Percentiles rank a stretch among this genome's conserved stretches.
Evolutionary conservation across 2,329 filamentous ascomycete species (phyloP).

Genomic region (Karstenula rhodostoma): DNA sequence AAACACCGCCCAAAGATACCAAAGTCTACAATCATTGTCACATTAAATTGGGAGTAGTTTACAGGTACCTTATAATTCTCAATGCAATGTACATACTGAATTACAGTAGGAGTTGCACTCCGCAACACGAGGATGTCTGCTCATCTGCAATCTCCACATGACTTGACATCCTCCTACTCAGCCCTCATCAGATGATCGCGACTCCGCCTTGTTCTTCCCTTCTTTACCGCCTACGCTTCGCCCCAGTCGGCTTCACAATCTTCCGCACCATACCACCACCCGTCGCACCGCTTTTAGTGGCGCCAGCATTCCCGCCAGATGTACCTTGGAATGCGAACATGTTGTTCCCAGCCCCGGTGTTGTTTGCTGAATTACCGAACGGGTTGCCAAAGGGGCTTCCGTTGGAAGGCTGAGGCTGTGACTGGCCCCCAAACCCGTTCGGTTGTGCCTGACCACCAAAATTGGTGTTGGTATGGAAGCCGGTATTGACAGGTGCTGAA

Average conservation of each 20-base stretch:
- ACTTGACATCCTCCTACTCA: too few species aligned
- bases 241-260: constrained; percentile 3
- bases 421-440: not conserved
- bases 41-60: too few species aligned
- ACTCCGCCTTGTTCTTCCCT: not conserved
- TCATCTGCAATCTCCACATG: too few species aligned
- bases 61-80: too few species aligned
- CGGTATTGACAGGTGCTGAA: not conserved
- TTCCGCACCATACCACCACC: constrained; percentile 4
- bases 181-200: not conserved
- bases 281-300: not conserved
- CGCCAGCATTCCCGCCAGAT: not conserved
- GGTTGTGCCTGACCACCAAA: not conserved
- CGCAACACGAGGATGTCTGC: too few species aligned
- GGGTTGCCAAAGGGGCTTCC: not conserved
- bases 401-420: not conserved
- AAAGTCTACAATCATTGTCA: too few species aligned
- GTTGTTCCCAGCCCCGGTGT: not conserved
- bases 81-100: too few species aligned
- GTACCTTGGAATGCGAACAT: not conserved
- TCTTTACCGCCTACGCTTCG: constrained; percentile 3
- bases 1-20: not conserved
- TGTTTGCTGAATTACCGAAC: not conserved
- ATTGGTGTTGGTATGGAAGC: not conserved
- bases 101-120: too few species aligned